Conservation (phyloP, 805 yeast genomes). For the Lachancea sp. region DNA sequence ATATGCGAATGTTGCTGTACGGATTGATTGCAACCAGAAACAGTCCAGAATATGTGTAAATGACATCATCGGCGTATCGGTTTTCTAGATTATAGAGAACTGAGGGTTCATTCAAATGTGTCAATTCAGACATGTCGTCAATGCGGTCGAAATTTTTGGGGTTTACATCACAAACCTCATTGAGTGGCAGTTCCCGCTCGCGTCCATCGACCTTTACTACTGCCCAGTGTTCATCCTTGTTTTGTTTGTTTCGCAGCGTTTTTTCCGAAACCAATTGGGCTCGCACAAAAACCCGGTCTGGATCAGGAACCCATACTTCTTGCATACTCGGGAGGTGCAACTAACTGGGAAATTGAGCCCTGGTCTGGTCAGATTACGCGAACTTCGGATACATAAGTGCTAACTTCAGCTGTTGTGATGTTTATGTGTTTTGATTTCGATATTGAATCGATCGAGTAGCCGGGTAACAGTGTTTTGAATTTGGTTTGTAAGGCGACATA, state of each 20-base stretch:
- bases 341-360: too few species aligned
- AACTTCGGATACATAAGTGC: too few species aligned
- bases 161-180: slow-evolving; percentile 50
- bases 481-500: too few species aligned
- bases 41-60: slow-evolving; percentile 92
- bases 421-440: slow-evolving; percentile 2
- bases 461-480: not conserved
- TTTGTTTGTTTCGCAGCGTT: slow-evolving; percentile 18
- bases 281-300: slow-evolving; percentile 23
- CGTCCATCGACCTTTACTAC: slow-evolving; percentile 16
- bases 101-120: slow-evolving; percentile 90
- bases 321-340: slow-evolving; percentile 1
- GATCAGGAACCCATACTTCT: slow-evolving; percentile 31
- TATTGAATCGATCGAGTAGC: too few species aligned
- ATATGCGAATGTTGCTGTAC: slow-evolving; percentile 66
- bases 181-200: slow-evolving; percentile 16
- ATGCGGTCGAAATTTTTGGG: slow-evolving; percentile 88
- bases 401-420: not conserved
- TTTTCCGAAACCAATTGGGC: slow-evolving; percentile 21
- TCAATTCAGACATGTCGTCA: slow-evolving; percentile 91
- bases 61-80: slow-evolving; percentile 70
- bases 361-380: not conserved
- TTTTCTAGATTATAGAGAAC: slow-evolving; percentile 79
- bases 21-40: slow-evolving; percentile 96
- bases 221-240: slow-evolving; percentile 15